Conservation (phyloP, 2,329 filamentous ascomycete genomes). For the Botrytis cinerea region DNA sequence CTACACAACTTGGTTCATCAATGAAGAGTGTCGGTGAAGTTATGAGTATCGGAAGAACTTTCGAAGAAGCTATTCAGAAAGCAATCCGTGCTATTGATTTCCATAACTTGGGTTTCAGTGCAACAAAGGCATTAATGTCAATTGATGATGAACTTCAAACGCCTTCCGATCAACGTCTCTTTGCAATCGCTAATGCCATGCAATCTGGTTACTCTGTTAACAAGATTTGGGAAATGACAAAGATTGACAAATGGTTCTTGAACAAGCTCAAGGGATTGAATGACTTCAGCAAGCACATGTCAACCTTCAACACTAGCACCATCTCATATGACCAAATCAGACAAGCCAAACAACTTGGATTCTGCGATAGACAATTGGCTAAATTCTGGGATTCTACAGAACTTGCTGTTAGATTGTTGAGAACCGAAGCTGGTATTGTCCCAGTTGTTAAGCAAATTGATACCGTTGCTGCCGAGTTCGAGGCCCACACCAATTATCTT, state of each 20-base stretch:
- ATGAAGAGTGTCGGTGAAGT: constrained; percentile 99
- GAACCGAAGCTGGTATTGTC: constrained; percentile 83
- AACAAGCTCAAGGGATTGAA: constrained; percentile 98
- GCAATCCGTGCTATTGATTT: constrained; percentile 97
- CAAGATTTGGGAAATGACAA: constrained; percentile 89
- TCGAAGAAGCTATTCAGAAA: constrained; percentile 99
- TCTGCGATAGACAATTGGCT: constrained; percentile 95
- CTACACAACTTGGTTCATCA: constrained; percentile 92
- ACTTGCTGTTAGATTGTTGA: constrained; percentile 82
- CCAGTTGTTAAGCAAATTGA: constrained; percentile 99
- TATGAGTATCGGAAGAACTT: constrained; percentile 98
- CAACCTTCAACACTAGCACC: constrained; percentile 55
- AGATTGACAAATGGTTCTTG: constrained; percentile 99
- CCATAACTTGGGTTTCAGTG: constrained; percentile 88
- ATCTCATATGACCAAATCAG: constrained; percentile 82
- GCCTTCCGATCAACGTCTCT: constrained; percentile 94
- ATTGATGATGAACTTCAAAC: constrained; percentile 86
- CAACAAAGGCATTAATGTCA: constrained; percentile 84
- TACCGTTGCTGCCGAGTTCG: constrained; percentile 94
- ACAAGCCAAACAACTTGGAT: constrained; percentile 95
- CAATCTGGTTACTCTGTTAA: constrained; percentile 96
- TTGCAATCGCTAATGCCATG: constrained; percentile 97
- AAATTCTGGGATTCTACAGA: constrained; percentile 81
- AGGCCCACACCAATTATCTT: constrained; percentile 90
- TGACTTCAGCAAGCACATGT: constrained; percentile 53